Conservation (phyloP, 78 protist species). For the Chrysochromulina parva region DNA sequence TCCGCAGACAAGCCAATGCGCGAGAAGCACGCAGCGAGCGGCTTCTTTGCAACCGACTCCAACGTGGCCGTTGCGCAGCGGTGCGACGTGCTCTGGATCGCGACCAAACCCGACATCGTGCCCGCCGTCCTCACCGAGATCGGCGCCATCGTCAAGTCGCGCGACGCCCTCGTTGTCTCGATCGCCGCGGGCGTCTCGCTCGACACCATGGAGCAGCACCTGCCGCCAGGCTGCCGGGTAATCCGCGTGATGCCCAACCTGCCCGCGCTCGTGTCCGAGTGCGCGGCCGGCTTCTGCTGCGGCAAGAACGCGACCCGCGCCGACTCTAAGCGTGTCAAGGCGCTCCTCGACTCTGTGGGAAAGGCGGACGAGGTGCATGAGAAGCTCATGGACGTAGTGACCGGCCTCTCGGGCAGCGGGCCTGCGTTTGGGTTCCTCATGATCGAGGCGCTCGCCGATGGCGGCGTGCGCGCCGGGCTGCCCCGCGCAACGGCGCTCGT, state of each 20-base stretch:
- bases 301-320: neutral
- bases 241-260: constrained; percentile 77
- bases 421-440: constrained; percentile 73
- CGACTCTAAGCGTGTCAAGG: constrained; percentile 14
- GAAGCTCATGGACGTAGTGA: constrained; percentile 63
- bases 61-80: neutral
- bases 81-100: constrained; percentile 39
- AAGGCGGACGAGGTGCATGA: neutral
- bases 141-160: neutral
- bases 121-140: neutral
- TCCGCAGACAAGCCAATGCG: too few species aligned
- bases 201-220: neutral
- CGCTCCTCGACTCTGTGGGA: constrained; percentile 10
- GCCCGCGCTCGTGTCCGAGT: constrained; percentile 43
- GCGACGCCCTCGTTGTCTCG: constrained; percentile 38
- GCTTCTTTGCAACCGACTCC: neutral
- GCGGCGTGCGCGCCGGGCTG: constrained; percentile 71
- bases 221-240: neutral
- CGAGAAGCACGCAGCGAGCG: neutral
- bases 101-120: constrained; percentile 55
- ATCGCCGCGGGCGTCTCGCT: constrained; percentile 61
- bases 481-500: constrained; percentile 38
- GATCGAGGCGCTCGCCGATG: constrained; percentile 79
- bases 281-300: constrained; percentile 18
- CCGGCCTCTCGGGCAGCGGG: constrained; percentile 67